phyloP scores from a whole-genome alignment of 2,329 filamentous ascomycete species.

The Thielaviopsis punctulata region DNA sequence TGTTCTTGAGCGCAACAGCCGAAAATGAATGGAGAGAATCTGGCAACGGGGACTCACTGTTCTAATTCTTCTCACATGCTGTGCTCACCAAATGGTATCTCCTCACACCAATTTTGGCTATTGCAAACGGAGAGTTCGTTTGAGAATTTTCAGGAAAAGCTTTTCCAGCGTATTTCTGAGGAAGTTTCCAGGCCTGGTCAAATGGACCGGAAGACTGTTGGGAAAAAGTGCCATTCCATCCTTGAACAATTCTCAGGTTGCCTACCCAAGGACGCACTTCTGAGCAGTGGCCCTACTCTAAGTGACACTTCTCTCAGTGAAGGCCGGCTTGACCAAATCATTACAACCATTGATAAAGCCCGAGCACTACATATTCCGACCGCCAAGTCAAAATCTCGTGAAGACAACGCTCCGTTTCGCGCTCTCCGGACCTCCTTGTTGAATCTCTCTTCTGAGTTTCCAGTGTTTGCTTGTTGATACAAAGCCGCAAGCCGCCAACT shows the following conservation, averaged over 20 bases:
- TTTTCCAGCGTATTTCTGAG: no score
- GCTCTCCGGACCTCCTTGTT: not conserved
- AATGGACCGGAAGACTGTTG: not conserved
- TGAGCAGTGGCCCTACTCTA: no score
- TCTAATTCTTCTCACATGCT: not conserved
- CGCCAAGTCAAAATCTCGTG: no score
- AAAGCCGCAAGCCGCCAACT: not conserved
- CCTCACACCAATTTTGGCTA: not conserved
- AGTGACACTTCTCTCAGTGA: no score
- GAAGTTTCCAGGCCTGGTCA: not conserved
- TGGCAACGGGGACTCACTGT: not conserved
- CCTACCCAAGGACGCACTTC: no score
- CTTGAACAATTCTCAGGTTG: not conserved
- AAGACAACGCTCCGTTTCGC: not conserved
- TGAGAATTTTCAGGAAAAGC: not conserved
- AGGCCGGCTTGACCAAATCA: not conserved
- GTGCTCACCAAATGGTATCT: not conserved
- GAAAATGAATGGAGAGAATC: not conserved
- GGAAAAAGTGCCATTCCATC: not conserved
- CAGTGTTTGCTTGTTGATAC: not conserved
- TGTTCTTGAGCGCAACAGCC: not conserved
- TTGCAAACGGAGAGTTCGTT: not conserved
- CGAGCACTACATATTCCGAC: not conserved
- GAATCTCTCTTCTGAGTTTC: not conserved
- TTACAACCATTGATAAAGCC: not conserved